Evolutionary conservation across 2,329 filamentous ascomycete species (phyloP).

Genomic region (Orbilia javanica): DNA sequence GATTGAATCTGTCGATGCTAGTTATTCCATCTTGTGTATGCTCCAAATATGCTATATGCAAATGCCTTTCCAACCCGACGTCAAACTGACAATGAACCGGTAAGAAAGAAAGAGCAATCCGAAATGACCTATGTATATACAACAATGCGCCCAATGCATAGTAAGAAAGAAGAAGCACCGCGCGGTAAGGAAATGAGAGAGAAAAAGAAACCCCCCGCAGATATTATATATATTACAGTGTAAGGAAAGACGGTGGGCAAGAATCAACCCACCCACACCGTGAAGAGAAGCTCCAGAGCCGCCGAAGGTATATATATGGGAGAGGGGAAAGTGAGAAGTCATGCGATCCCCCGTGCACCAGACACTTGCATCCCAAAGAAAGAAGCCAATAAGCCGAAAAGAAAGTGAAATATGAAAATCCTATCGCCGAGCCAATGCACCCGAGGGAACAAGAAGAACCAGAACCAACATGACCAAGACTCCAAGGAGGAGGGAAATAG

Average conservation of each 20-base stretch:
- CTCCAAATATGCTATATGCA: conserved; percentile 46
- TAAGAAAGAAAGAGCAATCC: conserved; percentile 33
- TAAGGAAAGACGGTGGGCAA: conserved; percentile 12
- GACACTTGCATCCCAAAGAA: conserved; percentile 33
- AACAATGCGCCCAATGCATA: conserved; percentile 40
- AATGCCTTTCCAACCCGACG: conserved; percentile 39
- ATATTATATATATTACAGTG: conserved; percentile 52
- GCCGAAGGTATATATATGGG: neutral
- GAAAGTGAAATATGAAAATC: conserved; percentile 39
- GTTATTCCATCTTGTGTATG: conserved; percentile 37
- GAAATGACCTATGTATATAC: conserved; percentile 27
- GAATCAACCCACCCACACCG: conserved; percentile 35
- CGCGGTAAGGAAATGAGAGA: conserved; percentile 18
- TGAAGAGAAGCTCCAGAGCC: conserved; percentile 19
- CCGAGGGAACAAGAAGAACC: conserved; percentile 40
- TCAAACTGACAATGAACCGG: conserved; percentile 31
- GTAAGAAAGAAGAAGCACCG: conserved; percentile 23
- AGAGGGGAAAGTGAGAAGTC: conserved; percentile 27
- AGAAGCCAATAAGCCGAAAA: conserved; percentile 20
- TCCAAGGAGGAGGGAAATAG: conserved; percentile 47
- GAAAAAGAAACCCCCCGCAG: neutral
- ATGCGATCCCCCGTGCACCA: conserved; percentile 36
- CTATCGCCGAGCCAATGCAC: conserved; percentile 59
- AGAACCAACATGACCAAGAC: conserved; percentile 52
- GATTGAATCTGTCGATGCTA: conserved; percentile 51